Base-by-base conservation (phyloP, 1,284 basidiomycete genomes). In the Papiliotrema nemorosa region DNA sequence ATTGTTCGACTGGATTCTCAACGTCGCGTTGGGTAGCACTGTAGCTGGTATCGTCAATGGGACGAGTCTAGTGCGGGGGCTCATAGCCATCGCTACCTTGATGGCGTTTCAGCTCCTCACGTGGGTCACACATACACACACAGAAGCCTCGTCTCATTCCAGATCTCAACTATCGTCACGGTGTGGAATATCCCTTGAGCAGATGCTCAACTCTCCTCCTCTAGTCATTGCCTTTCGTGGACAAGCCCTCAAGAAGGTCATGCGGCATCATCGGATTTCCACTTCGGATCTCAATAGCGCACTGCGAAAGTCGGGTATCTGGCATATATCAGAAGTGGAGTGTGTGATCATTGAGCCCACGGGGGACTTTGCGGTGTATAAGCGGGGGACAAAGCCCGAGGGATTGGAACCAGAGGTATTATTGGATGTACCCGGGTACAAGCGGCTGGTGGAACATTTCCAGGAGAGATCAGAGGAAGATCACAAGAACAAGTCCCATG, bases 21-120 rank as follows among this genome's bases (percentile, higher is more conserved):
- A 51, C 29, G 52, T 61, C 40, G 59, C 59, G 21, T 35, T 61
- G 18, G 59, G 59, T 46, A 44, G 48, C 34, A 55, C 54, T n/a
- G 42, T 61, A 1, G 59, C 56, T 3, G 57, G 53, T n/a, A 61
- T 61, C 14, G 50, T 61, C 24, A 61, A 54, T 41, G 59, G 59
- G 10, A 55, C 52, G 25, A 42, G 35, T 5, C 43, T 61, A 14
- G 44, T 51, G 10, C 38, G 52, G 34, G 59, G 59, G 13, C 24
- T 61, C 12, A 20, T 61, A 20, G 38, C 52, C 5, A 25, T 61
- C 9, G 22, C 37, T 12, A 46, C 44, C 2, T 44, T 61, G 10
- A 21, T 61, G 34, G 26, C 44, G 16, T 61, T 48, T 26, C 59
- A 61, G 29, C 49, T 56, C 21, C 25, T 56, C 35, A 56, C 40